Evolutionary conservation across 2,329 filamentous ascomycete species (phyloP), one percentile per base, ranked within the genome.

Genomic region (Chaetothyriales sp.): DNA sequence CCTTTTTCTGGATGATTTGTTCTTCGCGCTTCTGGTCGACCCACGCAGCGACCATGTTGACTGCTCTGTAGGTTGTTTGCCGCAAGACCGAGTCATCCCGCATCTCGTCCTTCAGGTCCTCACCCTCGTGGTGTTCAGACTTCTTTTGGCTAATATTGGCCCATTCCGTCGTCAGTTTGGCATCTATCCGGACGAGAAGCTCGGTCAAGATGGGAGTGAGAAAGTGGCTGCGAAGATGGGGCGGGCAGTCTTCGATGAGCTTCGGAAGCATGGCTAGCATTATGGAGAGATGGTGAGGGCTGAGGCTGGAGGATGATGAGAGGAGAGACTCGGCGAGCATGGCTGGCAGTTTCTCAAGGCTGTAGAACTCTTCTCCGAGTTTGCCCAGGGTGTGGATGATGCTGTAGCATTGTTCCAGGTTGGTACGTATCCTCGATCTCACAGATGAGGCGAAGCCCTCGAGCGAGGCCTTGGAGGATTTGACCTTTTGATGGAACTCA

Each of bases 401-500:
- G 45, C 89, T 88, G 65, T 98, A 98, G 49, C 86, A 88, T 19
- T 87, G 86, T 68, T 98, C 93, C 20, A 93, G 80, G 15, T 96
- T 86, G 57, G 89, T 87, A 28, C 92, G 77, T 44, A 96, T 81
- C 2, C 89, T 84, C 1, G 89, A 90, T 49, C 92, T 81, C 43
- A 98, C 87, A 0, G 88, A 89, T 1, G 90, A 96, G 5, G 89
- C 90, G 55, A 98, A 84, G 0, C 92, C 92, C 67, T 98, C 92
- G 51, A 95, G 79, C 0, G 88, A 95, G 43, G 77, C 78, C 66
- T 88, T 94, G 51, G 92, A 95, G 28, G 87, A 84, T 51, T 87
- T 80, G 1, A 98, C 90, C 43, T 86, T 80, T 28, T 87, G 85
- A 66, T 95, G 96, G 64, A 98, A 98, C 52, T 96, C 90, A 55